Evolutionary conservation across 345 rosid genomes (phyloP), one percentile per base, ranked within the genome.

Genomic region (Erysimum cheiranthoides): DNA sequence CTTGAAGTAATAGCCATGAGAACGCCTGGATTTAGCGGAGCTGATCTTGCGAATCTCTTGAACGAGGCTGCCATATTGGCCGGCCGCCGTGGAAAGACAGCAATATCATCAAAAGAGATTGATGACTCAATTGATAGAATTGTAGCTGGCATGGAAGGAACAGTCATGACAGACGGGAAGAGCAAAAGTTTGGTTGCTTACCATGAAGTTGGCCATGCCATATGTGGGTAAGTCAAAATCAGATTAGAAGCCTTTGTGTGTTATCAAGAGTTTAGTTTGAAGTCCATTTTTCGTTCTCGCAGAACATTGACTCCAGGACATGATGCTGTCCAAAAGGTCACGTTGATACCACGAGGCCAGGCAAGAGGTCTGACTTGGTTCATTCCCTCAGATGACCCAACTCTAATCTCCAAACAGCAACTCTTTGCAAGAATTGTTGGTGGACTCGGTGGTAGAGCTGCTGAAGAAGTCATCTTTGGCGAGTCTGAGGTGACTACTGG

Each of bases 61-160:
- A 94, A 94, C 47, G 98, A 91, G 78, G 97, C 97, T 51, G 96
- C 98, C 11, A 91, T 94, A 78, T 82, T 91, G 86, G 96, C 98
- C 32, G 97, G 96, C 21, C 89, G 96, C 10, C 96, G 97, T 14
- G 97, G 92, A 16, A 90, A 82, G 89, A 77, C 93, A n/a, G 93
- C 85, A 13, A 90, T 94, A 71, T 88, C 98, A 45, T 78, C 96
- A 2, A 91, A 90, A 84, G 98, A 94, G 81, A 84, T 94, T 74
- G 98, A 94, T 76, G 97, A 91, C 72, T 88, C 98, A 3, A 94
- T 91, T 81, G 98, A 94, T 80, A 86, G 98, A 76, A 94, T 94
- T 79, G 96, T 94, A 70, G 97, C 97, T 54, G 98, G 98, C 28
- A 94, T 91, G 97, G 98, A 94, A 83, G 97, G 97, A 69, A 91